Evolutionary conservation across 352 stramenopile species (phyloP), one percentile per base, ranked within the genome.

Genomic region (Globisporangium recalcitrans): DNA sequence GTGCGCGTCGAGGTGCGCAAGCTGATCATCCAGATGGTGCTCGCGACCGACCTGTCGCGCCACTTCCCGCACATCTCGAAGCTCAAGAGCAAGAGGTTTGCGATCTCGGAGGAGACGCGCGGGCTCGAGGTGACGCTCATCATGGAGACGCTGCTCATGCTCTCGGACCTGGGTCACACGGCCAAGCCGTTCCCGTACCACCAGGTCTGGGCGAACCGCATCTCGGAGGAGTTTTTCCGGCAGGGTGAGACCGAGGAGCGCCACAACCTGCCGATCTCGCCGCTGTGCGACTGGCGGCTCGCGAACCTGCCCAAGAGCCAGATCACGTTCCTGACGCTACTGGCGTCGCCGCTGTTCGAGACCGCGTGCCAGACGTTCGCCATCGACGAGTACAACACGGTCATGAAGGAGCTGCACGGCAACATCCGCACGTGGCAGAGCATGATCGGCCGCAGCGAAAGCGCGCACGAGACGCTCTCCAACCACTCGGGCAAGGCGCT

Each of bases 61-160:
- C 85, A 93, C 51, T 89, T 93, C 52, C 70, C 74, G 8, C 80
- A 83, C 44, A 76, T 95, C 51, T 85, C 70, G 11, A 74, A 86
- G 24, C 78, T 95, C 60, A 91, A 87, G 57, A 88, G 74, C 52
- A 84, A 82, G 38, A 78, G 78, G 64, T 88, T 85, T 64, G 77
- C 71, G 0, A 65, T 88, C 29, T 68, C 70, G 9, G 71, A 80
- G 24, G 75, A 87, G 51, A 68, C 61, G 0, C 69, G 71, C 14
- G 77, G 77, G 1, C 63, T 89, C 7, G 75, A 89, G 34, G 67
- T 89, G 10, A 72, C 72, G n/a, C 62, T 82, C 11, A 81, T 87
- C 46, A 88, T 86, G 85, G 82, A 84, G 71, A 93, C 78, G 46
- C 68, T 90, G 65, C 64, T 87, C 38, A 90, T 90, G 80, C 66